A percentile compares a stretch with the other conserved stretches of the same genome.
Conservation (phyloP, 805 yeast genomes). For the Metschnikowia cerradonensis region DNA sequence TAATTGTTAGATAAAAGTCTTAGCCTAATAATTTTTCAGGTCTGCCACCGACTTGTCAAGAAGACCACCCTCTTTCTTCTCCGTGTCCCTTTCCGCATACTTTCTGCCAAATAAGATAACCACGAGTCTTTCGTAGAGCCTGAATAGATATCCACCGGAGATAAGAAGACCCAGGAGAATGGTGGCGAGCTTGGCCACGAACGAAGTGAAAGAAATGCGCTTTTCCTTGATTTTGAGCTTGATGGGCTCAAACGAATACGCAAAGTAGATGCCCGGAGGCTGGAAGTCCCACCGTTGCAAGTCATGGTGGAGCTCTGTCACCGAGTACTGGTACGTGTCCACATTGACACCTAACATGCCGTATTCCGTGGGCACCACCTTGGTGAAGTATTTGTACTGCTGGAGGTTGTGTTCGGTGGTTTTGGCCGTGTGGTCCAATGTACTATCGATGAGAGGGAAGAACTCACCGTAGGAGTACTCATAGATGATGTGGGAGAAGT, state of each 20-base stretch:
- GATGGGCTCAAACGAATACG: constrained; percentile 87
- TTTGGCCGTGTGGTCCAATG: constrained; percentile 76
- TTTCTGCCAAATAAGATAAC: constrained; percentile 55
- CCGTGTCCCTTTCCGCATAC: constrained; percentile 46
- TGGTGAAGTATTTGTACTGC: constrained; percentile 60
- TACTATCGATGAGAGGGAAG: constrained; percentile 80
- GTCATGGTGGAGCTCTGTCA: constrained; percentile 47
- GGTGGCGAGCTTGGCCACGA: constrained; percentile 73
- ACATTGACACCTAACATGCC: constrained; percentile 65
- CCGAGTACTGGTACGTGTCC: constrained; percentile 83
- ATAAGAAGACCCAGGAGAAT: constrained; percentile 79
- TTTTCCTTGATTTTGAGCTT: constrained; percentile 63
- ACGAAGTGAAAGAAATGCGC: constrained; percentile 73
- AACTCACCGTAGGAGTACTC: constrained; percentile 91
- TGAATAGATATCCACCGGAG: constrained; percentile 61
- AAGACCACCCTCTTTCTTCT: constrained; percentile 36
- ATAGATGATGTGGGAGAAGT: constrained; percentile 78
- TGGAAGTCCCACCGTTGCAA: constrained; percentile 13
- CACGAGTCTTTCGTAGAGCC: constrained; percentile 52
- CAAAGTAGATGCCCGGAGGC: constrained; percentile 76
- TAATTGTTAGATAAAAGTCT: background rate
- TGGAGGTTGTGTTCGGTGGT: constrained; percentile 46
- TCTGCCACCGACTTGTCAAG: constrained; percentile 13
- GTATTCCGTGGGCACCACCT: constrained; percentile 81
- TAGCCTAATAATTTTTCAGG: constrained; percentile 7